These are phyloP conservation scores for Incumbomyces delicatus DNA, from an alignment of 2,329 filamentous ascomycete genomes.

Conservation along the genomic window DNA sequence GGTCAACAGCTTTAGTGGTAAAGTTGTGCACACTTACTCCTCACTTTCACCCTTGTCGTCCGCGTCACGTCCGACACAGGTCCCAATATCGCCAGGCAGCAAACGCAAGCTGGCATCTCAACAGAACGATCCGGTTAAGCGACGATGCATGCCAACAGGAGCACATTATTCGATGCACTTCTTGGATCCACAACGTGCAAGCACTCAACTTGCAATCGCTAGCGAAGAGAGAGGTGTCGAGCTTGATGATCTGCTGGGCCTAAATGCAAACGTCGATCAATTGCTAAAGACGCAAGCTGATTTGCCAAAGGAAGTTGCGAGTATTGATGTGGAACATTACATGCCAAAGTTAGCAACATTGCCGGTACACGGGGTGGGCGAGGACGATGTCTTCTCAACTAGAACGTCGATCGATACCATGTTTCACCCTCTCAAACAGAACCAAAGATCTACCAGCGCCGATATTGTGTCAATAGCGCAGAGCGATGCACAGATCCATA, in stretches of 20 bases:
- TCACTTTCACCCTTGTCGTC: slow-evolving; percentile 35
- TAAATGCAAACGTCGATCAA: slow-evolving; percentile 28
- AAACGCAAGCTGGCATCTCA: not conserved
- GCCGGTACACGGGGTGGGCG: slow-evolving; percentile 50
- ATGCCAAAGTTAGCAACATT: slow-evolving; percentile 67
- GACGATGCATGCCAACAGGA: slow-evolving; percentile 1
- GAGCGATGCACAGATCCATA: slow-evolving; percentile 59
- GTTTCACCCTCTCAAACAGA: slow-evolving; percentile 44
- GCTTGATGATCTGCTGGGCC: slow-evolving; percentile 34
- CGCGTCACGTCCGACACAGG: slow-evolving; percentile 42
- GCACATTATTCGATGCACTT: slow-evolving; percentile 5
- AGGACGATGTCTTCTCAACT: slow-evolving; percentile 56
- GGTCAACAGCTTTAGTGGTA: slow-evolving; percentile 70
- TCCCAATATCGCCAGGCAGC: slow-evolving; percentile 8
- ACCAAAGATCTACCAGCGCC: slow-evolving; percentile 51
- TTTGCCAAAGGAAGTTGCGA: slow-evolving; percentile 60
- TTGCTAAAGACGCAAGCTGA: slow-evolving; percentile 37
- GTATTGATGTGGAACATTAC: slow-evolving; percentile 62
- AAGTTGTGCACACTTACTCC: slow-evolving; percentile 54
- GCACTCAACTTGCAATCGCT: slow-evolving; percentile 8
- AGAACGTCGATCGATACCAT: slow-evolving; percentile 59
- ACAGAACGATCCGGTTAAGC: slow-evolving; percentile 5
- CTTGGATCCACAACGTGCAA: not conserved
- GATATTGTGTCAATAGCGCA: slow-evolving; percentile 70
- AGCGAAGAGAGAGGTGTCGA: slow-evolving; percentile 26